A percentile compares a stretch with the other conserved stretches of the same genome.
Evolutionary conservation across 305 asterid genomes (phyloP).

Genomic region (Fraxinus greggii): DNA sequence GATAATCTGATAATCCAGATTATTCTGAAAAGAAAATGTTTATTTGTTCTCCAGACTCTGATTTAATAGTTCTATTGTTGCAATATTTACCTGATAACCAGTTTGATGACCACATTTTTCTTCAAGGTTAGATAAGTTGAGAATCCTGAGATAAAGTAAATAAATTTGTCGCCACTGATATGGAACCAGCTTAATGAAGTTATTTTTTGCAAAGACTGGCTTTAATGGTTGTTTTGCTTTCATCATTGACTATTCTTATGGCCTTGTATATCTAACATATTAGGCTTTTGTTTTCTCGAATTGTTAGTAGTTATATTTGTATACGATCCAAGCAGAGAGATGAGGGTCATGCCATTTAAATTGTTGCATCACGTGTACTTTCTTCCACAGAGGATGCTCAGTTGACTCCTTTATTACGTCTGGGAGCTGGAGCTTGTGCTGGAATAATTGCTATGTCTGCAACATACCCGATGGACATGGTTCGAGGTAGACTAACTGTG

Average conservation of each 20-base stretch:
- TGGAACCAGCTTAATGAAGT: background rate
- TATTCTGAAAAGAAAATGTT: background rate
- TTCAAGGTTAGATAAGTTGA: background rate
- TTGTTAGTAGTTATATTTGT: background rate
- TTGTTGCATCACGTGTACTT: background rate
- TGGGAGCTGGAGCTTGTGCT: conserved; percentile 99
- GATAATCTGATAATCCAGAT: background rate
- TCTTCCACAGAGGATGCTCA: conserved; percentile 54
- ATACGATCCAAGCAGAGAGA: background rate
- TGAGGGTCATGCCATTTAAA: background rate
- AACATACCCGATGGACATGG: conserved; percentile 99
- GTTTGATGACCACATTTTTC: background rate
- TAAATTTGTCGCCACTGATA: background rate
- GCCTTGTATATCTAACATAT: background rate
- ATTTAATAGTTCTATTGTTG: background rate
- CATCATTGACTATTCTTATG: background rate
- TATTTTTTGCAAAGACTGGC: background rate
- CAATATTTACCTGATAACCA: background rate
- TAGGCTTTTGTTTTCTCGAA: background rate
- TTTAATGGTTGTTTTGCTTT: background rate
- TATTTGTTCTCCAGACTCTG: background rate
- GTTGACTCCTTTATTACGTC: conserved; percentile 86
- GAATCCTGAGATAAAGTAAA: background rate
- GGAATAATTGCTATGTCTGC: conserved; percentile 99
- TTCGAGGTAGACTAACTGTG: conserved; percentile 91